Base-by-base conservation (phyloP, 2,329 filamentous ascomycete genomes). In the Penicillium hesseltinei region DNA sequence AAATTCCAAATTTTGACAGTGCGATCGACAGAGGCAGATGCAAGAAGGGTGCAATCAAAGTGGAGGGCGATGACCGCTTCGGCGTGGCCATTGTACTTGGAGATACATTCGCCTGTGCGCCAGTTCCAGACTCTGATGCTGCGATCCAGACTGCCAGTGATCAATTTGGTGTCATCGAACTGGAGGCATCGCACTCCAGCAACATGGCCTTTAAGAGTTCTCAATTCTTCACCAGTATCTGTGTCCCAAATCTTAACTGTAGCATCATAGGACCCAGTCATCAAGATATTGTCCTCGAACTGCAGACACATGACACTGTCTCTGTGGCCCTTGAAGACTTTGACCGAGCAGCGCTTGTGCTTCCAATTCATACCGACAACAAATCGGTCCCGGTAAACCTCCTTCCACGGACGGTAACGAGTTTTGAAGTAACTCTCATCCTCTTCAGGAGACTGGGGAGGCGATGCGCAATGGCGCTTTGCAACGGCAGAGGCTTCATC, bases 281-380 rank as follows among this genome's bases (percentile, higher is more conserved):
- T 93, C 50, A 99, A 82, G 58, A 95, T 90, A 65, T 90, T 91
- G 64, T 97, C 92, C 65, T 95, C 90, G 60, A 99, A 88, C 67
- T 89, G 86, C 40, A 89, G 74, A 65, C 85, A 88, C 84, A 88
- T 94, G 58, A 94, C 87, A 39, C 93, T 93, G 71, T 97, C 97
- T 11, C 85, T 88, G 74, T 97, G 88, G 1, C 92, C 93, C 65
- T 88, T 88, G 74, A 99, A 91, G 13, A 89, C 85, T 70, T 88
- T 92, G 64, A 90, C 88, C 7, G 88, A 88, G 76, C 89, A 97
- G 38, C 93, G 87, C 4, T 94, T 93, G 62, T 96, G 92, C 73
- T 96, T 96, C 94, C 94, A 99, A 73, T 97, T 97, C 59, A 88
- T 94, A 51, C 94, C 93, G 47, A 99, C 92, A 73, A 93, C 94